A percentile compares a stretch with the other conserved stretches of the same genome.
phyloP scores from a whole-genome alignment of 768 basidiomycete species.

The Mycena amicta region DNA sequence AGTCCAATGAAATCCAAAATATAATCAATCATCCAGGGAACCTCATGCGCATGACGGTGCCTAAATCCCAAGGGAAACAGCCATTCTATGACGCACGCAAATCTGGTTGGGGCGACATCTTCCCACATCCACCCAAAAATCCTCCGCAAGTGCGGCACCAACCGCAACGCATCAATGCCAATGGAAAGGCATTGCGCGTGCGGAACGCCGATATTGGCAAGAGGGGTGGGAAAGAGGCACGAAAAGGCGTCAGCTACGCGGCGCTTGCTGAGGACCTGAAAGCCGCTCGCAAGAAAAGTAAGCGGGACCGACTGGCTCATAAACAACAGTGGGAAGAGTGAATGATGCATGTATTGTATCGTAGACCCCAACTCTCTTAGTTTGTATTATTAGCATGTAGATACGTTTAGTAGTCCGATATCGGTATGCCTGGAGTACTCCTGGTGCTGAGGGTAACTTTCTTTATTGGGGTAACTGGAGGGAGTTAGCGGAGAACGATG shows the following conservation, averaged over 20 bases:
- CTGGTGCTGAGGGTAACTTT: conserved; percentile 83
- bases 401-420: conserved; percentile 66
- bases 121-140: conserved; percentile 89
- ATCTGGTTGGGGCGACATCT: conserved; percentile 90
- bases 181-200: conserved; percentile 30
- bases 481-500: conserved; percentile 3
- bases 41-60: conserved; percentile 89
- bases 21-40: too few relatives aligned
- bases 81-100: conserved; percentile 94
- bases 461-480: conserved; percentile 71
- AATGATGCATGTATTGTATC: conserved; percentile 6
- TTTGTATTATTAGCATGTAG: conserved; percentile 20
- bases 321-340: conserved; percentile 6
- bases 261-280: conserved; percentile 42
- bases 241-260: conserved; percentile 39
- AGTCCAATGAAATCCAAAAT: too few relatives aligned
- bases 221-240: conserved; percentile 34
- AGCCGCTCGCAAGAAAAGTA: conserved; percentile 37
- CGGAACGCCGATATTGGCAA: conserved; percentile 63
- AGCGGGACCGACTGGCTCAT: conserved; percentile 26
- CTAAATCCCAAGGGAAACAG: conserved; percentile 95
- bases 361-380: conserved; percentile 6
- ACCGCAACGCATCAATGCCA: conserved; percentile 33
- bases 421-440: conserved; percentile 87
- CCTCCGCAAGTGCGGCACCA: conserved; percentile 64